phyloP scores from a whole-genome alignment of 768 basidiomycete species.

The Serendipita vermifera region DNA sequence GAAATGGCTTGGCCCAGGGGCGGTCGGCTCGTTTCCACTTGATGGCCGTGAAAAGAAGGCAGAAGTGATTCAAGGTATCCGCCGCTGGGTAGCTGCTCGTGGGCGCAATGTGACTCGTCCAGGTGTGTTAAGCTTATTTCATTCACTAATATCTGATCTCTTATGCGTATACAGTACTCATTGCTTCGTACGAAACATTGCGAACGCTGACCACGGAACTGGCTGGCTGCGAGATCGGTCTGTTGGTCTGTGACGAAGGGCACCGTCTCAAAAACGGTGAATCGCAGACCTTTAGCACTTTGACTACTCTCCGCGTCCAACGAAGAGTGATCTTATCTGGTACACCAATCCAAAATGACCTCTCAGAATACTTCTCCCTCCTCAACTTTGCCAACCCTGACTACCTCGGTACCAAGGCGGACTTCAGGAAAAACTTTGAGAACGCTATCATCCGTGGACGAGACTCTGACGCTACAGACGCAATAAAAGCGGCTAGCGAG shows the following conservation, averaged over 20 bases:
- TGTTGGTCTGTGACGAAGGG: slow-evolving; percentile 94
- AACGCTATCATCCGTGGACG: slow-evolving; percentile 81
- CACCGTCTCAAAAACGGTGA: slow-evolving; percentile 96
- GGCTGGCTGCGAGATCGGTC: slow-evolving; percentile 67
- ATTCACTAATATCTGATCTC: neutral
- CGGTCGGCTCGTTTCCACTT: slow-evolving; percentile 70
- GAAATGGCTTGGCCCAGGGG: slow-evolving; percentile 88
- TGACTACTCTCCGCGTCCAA: slow-evolving; percentile 71
- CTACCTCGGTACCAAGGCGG: slow-evolving; percentile 73
- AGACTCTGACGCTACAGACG: slow-evolving; percentile 72
- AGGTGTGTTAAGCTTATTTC: no score
- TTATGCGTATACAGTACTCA: slow-evolving; percentile 56
- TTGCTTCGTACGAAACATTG: slow-evolving; percentile 94
- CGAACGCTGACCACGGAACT: slow-evolving; percentile 67
- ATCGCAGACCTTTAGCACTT: slow-evolving; percentile 72
- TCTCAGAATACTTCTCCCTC: slow-evolving; percentile 88
- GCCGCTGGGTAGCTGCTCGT: slow-evolving; percentile 76
- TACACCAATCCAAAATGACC: slow-evolving; percentile 91
- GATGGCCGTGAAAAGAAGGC: slow-evolving; percentile 87
- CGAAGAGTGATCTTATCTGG: slow-evolving; percentile 89
- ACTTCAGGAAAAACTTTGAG: slow-evolving; percentile 94
- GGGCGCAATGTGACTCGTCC: slow-evolving; percentile 88
- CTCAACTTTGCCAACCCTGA: slow-evolving; percentile 89
- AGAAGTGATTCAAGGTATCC: slow-evolving; percentile 64
- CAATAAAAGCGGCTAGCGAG: slow-evolving; percentile 67